Evolutionary conservation across 192 early-diverging fungal genomes (phyloP).

Genomic region (Rhizoclosmatium globosum): DNA sequence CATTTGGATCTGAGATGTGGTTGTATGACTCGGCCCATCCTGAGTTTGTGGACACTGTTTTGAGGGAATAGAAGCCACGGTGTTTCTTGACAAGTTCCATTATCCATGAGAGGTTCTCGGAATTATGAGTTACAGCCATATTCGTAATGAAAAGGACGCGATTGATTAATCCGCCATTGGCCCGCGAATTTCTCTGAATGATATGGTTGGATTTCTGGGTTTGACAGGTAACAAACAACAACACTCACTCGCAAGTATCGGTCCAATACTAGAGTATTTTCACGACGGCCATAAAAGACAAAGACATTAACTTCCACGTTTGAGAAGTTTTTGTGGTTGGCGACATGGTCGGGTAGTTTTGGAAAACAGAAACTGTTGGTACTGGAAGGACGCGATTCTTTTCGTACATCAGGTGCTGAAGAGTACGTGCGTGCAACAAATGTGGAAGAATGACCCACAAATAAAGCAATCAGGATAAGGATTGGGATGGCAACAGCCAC

Average conservation of each 20-base stretch:
- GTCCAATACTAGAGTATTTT: background rate
- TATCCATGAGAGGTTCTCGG: background rate
- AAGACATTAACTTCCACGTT: background rate
- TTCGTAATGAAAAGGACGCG: background rate
- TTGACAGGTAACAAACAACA: background rate
- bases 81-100: background rate
- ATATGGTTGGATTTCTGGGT: background rate
- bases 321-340: background rate
- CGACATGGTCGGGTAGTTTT: background rate
- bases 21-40: background rate
- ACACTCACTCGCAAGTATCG: background rate
- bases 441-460: no score
- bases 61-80: background rate
- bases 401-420: no score
- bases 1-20: background rate
- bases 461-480: no score
- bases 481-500: no score
- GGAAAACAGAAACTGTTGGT: background rate
- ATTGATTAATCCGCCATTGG: background rate
- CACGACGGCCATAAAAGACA: background rate
- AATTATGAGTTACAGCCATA: background rate
- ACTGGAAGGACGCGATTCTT: no score
- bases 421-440: no score
- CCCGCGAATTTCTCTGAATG: background rate
- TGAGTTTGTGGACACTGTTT: background rate